Base-by-base conservation (phyloP, 371 early-diverging fungal species). In the Hamiltosporidium tvaerminnensis region DNA sequence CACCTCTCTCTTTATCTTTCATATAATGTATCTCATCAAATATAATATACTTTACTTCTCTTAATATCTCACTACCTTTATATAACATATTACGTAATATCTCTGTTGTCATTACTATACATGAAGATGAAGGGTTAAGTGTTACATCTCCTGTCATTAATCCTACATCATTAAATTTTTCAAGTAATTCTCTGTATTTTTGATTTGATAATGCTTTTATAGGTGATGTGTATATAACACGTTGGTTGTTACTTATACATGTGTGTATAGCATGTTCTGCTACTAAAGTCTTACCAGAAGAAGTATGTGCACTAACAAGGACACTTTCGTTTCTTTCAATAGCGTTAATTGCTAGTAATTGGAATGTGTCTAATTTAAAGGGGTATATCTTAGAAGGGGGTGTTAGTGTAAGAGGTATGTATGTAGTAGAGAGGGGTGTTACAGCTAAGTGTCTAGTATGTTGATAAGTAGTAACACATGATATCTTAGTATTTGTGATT, bases 1-100 rank as follows among this genome's bases (percentile, higher is more conserved):
- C 97, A 72, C 99, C 99, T 70, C 97, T 87, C 55, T 81, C 81
- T 60, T 73, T 69, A 64, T 81, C 80, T 71, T 92, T 81, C 96
- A 99, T 93, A 74, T 99, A 99, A 78, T 96, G 99, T 59, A 99
- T 87, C 82, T 99, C 97, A 76, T 99, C 99, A 81, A 90, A 99
- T 34, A 99, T 84, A 36, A 99, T 90, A 94, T 94, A 96, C 5
- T 91, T 86, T 2, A 96, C 91, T 80, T 99, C 96, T 64, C 96
- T 85, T 82, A 95, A 88, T 49, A 96, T 82, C 70, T 95, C 96
- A 34, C 88, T 88, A 30, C 97, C 96, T 44, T 91, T 85, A 76
- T 96, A 99, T 34, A 99, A 83, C 97, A 98, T 96, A 64, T 88
- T 87, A 56, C 97, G 77, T 59, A 96, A 78, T 85, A 98, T 98